These are phyloP conservation scores for Globisporangium emineosum DNA, from an alignment of 352 stramenopile genomes.

Conservation along the genomic window DNA sequence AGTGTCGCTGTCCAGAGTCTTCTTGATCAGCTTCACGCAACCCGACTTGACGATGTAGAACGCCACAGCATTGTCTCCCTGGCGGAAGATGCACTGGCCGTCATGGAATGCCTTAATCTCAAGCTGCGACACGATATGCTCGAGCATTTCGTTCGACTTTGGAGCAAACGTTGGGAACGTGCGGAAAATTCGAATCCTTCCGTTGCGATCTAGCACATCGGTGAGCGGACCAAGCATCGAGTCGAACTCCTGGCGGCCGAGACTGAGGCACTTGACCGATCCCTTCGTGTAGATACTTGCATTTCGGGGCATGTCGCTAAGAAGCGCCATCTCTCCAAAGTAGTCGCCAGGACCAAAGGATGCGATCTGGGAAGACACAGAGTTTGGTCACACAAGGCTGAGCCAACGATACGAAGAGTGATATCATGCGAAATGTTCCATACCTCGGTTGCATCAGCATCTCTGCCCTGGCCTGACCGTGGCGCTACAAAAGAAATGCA, in stretches of 20 bases:
- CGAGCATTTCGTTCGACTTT: conserved; percentile 60
- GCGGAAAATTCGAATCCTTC: conserved; percentile 60
- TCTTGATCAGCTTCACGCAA: conserved; percentile 68
- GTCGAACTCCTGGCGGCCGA: conserved; percentile 72
- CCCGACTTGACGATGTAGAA: conserved; percentile 82
- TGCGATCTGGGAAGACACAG: conserved; percentile 34
- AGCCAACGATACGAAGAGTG: not conserved
- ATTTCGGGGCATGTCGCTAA: conserved; percentile 86
- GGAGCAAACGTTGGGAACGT: conserved; percentile 50
- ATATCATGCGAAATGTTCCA: too few relatives aligned
- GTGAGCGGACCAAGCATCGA: conserved; percentile 73
- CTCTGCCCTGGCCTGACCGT: not conserved
- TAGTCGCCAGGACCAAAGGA: conserved; percentile 73
- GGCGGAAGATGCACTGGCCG: conserved; percentile 54
- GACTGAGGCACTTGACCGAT: conserved; percentile 62
- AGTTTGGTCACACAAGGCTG: not conserved
- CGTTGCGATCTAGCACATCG: conserved; percentile 72
- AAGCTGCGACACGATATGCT: conserved; percentile 68
- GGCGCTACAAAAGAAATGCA: conserved; percentile 6
- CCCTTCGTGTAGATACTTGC: conserved; percentile 66
- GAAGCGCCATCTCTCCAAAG: conserved; percentile 91
- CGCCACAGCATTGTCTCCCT: conserved; percentile 46
- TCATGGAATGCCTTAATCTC: conserved; percentile 79
- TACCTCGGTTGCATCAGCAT: conserved; percentile 9
- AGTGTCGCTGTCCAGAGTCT: conserved; percentile 29